Conservation (phyloP, 345 rosid genomes). For the Eucalyptus decipiens region DNA sequence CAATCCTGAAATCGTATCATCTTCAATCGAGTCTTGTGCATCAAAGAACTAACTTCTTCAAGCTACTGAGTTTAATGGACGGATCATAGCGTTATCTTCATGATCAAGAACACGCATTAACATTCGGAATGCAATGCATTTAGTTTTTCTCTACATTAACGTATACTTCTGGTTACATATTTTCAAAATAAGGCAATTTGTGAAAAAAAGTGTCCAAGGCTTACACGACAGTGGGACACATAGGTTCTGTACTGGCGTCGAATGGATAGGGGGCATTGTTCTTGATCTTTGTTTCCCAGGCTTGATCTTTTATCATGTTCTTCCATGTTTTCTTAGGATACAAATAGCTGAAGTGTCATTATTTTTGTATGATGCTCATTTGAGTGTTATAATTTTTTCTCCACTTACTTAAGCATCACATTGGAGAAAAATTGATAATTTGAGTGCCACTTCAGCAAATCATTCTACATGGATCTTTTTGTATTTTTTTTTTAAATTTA, state of each 20-base stretch:
- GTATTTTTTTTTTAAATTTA: too few relatives aligned
- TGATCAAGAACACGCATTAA: constrained; percentile 60
- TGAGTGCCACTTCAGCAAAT: too few relatives aligned
- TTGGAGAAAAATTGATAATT: too few relatives aligned
- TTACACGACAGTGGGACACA: constrained; percentile 1
- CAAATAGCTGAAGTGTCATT: too few relatives aligned
- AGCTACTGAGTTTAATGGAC: constrained; percentile 38
- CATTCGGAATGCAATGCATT: background rate
- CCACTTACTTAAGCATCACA: too few relatives aligned
- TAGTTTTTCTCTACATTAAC: background rate
- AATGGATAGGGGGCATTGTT: background rate
- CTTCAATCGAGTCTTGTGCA: background rate
- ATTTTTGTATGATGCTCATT: too few relatives aligned
- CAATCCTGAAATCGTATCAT: background rate
- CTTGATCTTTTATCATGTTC: background rate
- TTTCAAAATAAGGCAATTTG: background rate
- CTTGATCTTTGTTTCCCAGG: background rate
- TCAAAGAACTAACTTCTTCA: background rate
- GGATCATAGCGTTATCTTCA: constrained; percentile 82
- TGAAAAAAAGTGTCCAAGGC: background rate
- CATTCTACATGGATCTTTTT: too few relatives aligned
- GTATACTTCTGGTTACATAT: background rate
- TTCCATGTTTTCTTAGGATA: background rate
- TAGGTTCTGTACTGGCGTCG: too few relatives aligned
- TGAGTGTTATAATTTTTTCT: too few relatives aligned